A percentile compares a stretch with the other conserved stretches of the same genome.
Conservation (phyloP, 768 basidiomycete species). For the Russula virescens region DNA sequence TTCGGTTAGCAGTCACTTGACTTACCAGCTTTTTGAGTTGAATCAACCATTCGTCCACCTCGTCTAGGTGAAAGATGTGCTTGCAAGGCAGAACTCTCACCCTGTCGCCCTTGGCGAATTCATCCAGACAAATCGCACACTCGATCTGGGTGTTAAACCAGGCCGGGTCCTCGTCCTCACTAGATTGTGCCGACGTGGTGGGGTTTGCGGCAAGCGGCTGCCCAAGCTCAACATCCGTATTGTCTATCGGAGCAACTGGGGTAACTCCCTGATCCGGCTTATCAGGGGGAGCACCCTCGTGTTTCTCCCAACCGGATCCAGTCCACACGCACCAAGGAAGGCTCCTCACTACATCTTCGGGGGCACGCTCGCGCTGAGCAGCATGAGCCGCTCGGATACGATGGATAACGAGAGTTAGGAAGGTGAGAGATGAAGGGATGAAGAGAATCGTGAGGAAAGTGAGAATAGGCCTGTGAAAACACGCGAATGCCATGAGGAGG, state of each 20-base stretch:
- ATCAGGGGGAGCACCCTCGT: slow-evolving; percentile 37
- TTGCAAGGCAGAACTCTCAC: slow-evolving; percentile 91
- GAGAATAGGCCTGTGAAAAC: slow-evolving; percentile 59
- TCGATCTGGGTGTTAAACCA: slow-evolving; percentile 83
- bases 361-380: slow-evolving; percentile 78
- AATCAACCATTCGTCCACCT: slow-evolving; percentile 90
- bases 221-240: slow-evolving; percentile 21
- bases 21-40: slow-evolving; percentile 87
- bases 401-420: slow-evolving; percentile 84
- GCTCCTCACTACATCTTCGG: slow-evolving; percentile 69
- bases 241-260: slow-evolving; percentile 5
- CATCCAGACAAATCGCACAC: slow-evolving; percentile 89
- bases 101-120: slow-evolving; percentile 81
- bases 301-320: slow-evolving; percentile 74
- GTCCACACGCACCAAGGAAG: slow-evolving; percentile 85
- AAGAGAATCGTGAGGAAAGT: slow-evolving; percentile 85
- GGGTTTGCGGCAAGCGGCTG: slow-evolving; percentile 12
- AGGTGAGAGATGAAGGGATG: slow-evolving; percentile 84
- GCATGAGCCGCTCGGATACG: slow-evolving; percentile 79
- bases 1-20: slow-evolving; percentile 21
- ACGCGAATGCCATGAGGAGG: slow-evolving; percentile 12
- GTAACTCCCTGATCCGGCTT: not conserved
- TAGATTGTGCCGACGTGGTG: slow-evolving; percentile 24
- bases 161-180: slow-evolving; percentile 39
- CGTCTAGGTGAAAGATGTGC: slow-evolving; percentile 90